Conservation (phyloP, 2,329 filamentous ascomycete genomes). For the Chaetoscypha palmicola region DNA sequence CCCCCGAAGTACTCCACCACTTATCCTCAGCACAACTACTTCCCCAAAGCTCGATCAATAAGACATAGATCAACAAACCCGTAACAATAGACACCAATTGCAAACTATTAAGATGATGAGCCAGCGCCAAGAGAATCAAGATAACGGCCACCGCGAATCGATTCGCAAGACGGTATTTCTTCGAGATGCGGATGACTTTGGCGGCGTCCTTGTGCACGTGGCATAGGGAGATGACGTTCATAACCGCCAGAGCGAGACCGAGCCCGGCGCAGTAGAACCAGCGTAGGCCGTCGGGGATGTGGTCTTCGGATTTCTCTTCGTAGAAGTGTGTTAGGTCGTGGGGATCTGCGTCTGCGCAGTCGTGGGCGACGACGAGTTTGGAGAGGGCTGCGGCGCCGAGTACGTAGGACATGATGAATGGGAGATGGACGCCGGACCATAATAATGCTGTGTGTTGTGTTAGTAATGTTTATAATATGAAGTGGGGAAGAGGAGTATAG, state of each 20-base stretch:
- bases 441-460: slow-evolving; percentile 42
- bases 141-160: slow-evolving; percentile 43
- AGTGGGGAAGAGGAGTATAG: too few species aligned
- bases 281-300: slow-evolving; percentile 47
- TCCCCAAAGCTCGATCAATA: slow-evolving; percentile 44
- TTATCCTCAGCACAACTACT: slow-evolving; percentile 39
- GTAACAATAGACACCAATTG: slow-evolving; percentile 40
- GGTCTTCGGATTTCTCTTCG: slow-evolving; percentile 39
- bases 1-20: slow-evolving; percentile 36
- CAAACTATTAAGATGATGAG: slow-evolving; percentile 39
- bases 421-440: slow-evolving; percentile 51
- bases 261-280: slow-evolving; percentile 61
- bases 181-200: slow-evolving; percentile 34
- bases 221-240: slow-evolving; percentile 31
- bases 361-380: slow-evolving; percentile 51
- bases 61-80: slow-evolving; percentile 38
- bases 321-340: slow-evolving; percentile 46
- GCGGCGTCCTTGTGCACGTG: slow-evolving; percentile 49
- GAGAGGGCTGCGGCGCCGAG: slow-evolving; percentile 52
- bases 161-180: slow-evolving; percentile 46
- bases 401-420: slow-evolving; percentile 57
- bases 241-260: slow-evolving; percentile 46
- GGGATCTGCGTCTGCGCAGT: slow-evolving; percentile 41
- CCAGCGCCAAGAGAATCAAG: slow-evolving; percentile 49
- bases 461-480: too few species aligned